phyloP scores from a whole-genome alignment of 148 eudicot genomes.

The Talinum fruticosum region DNA sequence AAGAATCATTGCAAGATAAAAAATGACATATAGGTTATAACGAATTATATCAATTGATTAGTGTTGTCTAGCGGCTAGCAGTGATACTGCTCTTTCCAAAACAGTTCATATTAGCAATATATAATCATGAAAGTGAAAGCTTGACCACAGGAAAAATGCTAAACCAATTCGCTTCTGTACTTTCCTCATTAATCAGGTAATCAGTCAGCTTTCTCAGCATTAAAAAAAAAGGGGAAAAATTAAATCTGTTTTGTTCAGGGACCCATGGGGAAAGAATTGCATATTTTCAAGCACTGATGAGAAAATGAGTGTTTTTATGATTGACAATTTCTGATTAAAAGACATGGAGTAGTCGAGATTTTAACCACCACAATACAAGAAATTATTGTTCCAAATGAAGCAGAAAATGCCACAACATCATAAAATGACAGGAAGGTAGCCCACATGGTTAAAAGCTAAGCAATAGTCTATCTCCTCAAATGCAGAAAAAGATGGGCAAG shows the following conservation, averaged over 20 bases:
- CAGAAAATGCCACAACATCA: not conserved
- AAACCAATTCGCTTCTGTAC: not conserved
- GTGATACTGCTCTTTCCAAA: not conserved
- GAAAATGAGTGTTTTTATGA: not conserved
- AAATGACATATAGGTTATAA: not conserved
- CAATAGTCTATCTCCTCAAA: not conserved
- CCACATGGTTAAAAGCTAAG: not conserved
- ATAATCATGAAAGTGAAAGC: constrained; percentile 1
- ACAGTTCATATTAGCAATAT: not conserved
- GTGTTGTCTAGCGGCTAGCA: not conserved
- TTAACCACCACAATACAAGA: not conserved
- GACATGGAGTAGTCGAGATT: not conserved
- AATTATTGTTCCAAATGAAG: not conserved
- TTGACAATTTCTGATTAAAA: not conserved
- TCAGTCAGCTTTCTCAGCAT: not conserved
- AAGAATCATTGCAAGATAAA: not conserved
- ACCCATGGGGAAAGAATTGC: not conserved
- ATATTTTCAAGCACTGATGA: not conserved
- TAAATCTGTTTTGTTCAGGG: not conserved
- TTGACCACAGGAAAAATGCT: not conserved
- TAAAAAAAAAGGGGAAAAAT: no score
- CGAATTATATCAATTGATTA: not conserved
- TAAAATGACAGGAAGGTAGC: not conserved
- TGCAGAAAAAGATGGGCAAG: not conserved
- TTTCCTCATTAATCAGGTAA: not conserved